Percentiles rank a stretch among this genome's conserved stretches.
These are phyloP conservation scores for Salix purpurea DNA, from an alignment of 345 rosid species.

Conservation along the genomic window DNA sequence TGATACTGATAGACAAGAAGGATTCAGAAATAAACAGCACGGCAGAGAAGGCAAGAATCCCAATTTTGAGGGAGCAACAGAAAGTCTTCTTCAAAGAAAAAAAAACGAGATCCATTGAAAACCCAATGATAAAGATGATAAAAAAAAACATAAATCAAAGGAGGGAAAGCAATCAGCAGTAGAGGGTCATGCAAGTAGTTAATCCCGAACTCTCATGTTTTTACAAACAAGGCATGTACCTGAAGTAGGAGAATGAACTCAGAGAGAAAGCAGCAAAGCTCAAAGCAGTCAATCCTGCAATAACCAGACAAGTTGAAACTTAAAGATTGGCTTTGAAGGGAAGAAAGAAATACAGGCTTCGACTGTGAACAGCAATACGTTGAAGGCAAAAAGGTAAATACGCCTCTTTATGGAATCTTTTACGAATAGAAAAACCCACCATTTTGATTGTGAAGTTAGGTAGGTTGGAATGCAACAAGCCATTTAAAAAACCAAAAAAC, in stretches of 20 bases:
- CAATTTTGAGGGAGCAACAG: neutral
- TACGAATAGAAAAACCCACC: neutral
- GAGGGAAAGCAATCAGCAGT: neutral
- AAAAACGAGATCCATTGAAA: neutral
- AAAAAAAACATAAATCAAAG: neutral
- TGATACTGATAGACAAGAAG: neutral
- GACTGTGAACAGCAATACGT: slow-evolving; percentile 16
- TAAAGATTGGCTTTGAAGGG: slow-evolving; percentile 18
- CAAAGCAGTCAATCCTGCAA: slow-evolving; percentile 23
- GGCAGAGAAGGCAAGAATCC: neutral
- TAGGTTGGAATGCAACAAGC: slow-evolving; percentile 26
- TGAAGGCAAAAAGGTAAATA: slow-evolving; percentile 11
- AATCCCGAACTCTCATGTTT: neutral
- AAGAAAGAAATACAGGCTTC: slow-evolving; percentile 15
- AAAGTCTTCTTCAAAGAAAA: neutral
- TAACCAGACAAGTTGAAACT: slow-evolving; percentile 15
- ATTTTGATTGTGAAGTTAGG: slow-evolving; percentile 29
- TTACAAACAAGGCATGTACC: slow-evolving; percentile 20
- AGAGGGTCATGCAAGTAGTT: neutral
- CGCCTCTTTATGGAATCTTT: slow-evolving; percentile 3
- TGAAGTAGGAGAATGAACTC: slow-evolving; percentile 11
- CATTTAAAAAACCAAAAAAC: slow-evolving; percentile 13
- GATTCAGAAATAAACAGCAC: neutral
- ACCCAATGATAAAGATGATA: neutral
- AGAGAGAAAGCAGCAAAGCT: slow-evolving; percentile 10